Evolutionary conservation across 2,329 filamentous ascomycete genomes (phyloP), one percentile per base, ranked within the genome.

Genomic region (Pseudocercospora fuligena): DNA sequence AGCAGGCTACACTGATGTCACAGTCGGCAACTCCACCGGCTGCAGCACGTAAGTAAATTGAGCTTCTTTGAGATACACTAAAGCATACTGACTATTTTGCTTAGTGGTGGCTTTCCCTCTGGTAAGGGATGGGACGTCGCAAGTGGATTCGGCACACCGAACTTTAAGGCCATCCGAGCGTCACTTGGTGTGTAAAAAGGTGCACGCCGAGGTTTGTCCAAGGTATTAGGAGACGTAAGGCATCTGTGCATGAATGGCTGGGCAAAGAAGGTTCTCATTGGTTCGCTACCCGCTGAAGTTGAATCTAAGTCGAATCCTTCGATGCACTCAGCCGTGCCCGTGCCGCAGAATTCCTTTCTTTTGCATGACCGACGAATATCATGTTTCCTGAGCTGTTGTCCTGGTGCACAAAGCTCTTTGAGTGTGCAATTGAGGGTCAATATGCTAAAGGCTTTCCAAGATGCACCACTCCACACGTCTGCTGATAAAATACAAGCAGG

Each of bases 1-100:
- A 63, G 75, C 79, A 67, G 85, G 80, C 0, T 79, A 88, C n/a
- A 86, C 79, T 1, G 86, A 88, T 69, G 81, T 78, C 70, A 80
- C 71, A 16, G 76, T 75, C 31, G 81, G 81, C 0, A 76, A 69
- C n/a, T 75, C 74, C 6, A 70, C 76, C 25, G 81, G 82, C 3
- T 83, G 82, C 58, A 63, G 65, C 9, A 67, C 68, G 61, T 65
- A 46, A 54, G 60, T 46, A 40, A 16, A 14, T 21, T 2, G 21
- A n/a, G 21, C 1, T 14, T 11, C 12, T 5, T 12, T 16, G 12
- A 31, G 3, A 27, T 27, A 23, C n/a, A n/a, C n/a, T n/a, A n/a
- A n/a, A n/a, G n/a, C n/a, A n/a, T n/a, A n/a, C 16, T 56, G 31
- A 43, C 49, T 19, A 7, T 23, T 43, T 3, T 27, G 19, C 19